These are phyloP conservation scores for Daldinia childiae DNA, from an alignment of 495 filamentous ascomycete genomes.

Conservation along the genomic window DNA sequence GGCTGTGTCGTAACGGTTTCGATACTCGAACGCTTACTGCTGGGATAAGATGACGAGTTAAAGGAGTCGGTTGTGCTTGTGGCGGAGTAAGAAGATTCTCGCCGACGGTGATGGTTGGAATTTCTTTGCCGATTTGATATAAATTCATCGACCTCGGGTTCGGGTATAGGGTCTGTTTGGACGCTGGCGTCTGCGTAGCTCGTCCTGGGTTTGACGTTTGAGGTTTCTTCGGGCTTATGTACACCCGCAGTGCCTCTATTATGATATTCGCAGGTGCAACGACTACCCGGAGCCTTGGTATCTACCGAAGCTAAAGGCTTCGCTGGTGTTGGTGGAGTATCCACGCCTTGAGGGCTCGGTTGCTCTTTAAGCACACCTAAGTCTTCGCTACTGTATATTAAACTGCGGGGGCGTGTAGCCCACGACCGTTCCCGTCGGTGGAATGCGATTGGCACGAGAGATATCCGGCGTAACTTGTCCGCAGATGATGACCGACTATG, in stretches of 20 bases:
- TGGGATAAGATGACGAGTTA: slow-evolving; percentile 18
- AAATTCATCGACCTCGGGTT: slow-evolving; percentile 19
- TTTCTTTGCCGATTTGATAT: neutral
- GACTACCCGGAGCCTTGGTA: neutral
- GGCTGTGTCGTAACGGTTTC: slow-evolving; percentile 41
- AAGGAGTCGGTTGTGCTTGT: slow-evolving; percentile 23
- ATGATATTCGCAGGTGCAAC: slow-evolving; percentile 21
- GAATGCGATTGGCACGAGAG: slow-evolving; percentile 39
- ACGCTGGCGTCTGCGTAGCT: slow-evolving; percentile 40
- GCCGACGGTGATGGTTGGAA: slow-evolving; percentile 12
- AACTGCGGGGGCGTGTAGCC: slow-evolving; percentile 40
- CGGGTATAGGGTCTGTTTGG: slow-evolving; percentile 35
- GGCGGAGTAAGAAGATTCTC: slow-evolving; percentile 33
- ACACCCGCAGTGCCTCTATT: neutral
- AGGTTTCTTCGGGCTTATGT: neutral
- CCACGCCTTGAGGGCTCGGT: slow-evolving; percentile 29
- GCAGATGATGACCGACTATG: slow-evolving; percentile 37
- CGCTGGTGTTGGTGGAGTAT: slow-evolving; percentile 4
- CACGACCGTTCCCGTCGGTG: slow-evolving; percentile 33
- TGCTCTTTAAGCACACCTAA: slow-evolving; percentile 42
- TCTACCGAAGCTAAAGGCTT: slow-evolving; percentile 4
- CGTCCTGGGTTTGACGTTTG: slow-evolving; percentile 6
- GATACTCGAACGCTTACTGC: slow-evolving; percentile 39
- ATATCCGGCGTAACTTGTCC: slow-evolving; percentile 36
- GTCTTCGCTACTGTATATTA: slow-evolving; percentile 32